phyloP scores from a whole-genome alignment of 2,329 filamentous ascomycete genomes.

The Scedosporium apiospermum region DNA sequence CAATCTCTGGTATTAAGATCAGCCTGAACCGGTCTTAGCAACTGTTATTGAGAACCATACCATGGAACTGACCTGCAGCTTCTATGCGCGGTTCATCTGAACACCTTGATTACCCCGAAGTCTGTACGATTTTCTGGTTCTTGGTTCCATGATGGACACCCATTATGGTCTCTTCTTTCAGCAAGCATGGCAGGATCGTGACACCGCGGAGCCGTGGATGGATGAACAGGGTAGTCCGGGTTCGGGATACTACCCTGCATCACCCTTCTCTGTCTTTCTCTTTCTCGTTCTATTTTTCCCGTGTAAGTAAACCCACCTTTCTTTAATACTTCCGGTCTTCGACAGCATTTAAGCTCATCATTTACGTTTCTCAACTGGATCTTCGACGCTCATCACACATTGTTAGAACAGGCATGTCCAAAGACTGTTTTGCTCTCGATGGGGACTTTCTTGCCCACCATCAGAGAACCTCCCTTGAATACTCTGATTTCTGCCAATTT shows the following conservation, averaged over 20 bases:
- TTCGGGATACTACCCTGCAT: constrained; percentile 1
- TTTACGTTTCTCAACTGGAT: not conserved
- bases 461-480: too few relatives aligned
- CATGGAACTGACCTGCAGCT: not conserved
- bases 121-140: constrained; percentile 1
- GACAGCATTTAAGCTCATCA: too few relatives aligned
- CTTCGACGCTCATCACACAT: constrained; percentile 1
- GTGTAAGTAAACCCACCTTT: not conserved
- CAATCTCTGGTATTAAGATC: not conserved
- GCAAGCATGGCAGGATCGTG: not conserved
- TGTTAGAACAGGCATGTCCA: not conserved
- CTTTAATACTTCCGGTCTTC: not conserved
- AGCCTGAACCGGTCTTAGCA: not conserved
- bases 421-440: too few relatives aligned
- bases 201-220: not conserved
- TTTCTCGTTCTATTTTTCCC: not conserved
- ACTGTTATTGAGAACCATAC: not conserved
- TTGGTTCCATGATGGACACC: not conserved
- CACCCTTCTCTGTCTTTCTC: not conserved
- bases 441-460: too few relatives aligned
- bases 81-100: constrained; percentile 1
- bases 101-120: not conserved
- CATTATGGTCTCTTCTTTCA: not conserved
- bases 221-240: not conserved
- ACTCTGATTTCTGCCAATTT: not conserved